A percentile compares a stretch with the other conserved stretches of the same genome.
Evolutionary conservation across 2,329 filamentous ascomycete genomes (phyloP).

Genomic region (Neoascochyta sp.): DNA sequence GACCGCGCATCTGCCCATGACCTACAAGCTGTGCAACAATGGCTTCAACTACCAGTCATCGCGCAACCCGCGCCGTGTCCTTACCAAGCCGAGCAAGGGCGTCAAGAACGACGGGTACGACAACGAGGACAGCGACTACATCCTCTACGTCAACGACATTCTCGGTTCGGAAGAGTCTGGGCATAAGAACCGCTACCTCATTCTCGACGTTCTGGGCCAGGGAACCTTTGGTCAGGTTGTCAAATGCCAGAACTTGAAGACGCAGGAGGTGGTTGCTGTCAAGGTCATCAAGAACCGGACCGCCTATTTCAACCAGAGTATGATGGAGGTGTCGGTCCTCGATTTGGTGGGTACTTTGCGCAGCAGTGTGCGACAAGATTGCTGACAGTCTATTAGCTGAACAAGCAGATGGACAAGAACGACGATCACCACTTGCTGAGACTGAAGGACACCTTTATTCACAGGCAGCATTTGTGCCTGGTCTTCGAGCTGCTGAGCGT

Average conservation of each 20-base stretch:
- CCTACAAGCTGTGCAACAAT: slow-evolving; percentile 97
- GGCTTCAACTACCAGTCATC: slow-evolving; percentile 99
- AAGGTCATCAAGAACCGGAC: slow-evolving; percentile 99
- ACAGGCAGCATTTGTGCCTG: slow-evolving; percentile 91
- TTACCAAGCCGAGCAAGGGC: slow-evolving; percentile 98
- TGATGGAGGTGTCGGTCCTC: slow-evolving; percentile 99
- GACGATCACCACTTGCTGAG: slow-evolving; percentile 95
- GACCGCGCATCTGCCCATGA: slow-evolving; percentile 86
- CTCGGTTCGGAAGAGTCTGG: slow-evolving; percentile 95
- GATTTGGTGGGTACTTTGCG: slow-evolving; percentile 66
- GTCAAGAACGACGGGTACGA: slow-evolving; percentile 98
- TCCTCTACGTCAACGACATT: slow-evolving; percentile 98
- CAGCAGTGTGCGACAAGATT: neutral
- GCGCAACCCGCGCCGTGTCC: slow-evolving; percentile 86
- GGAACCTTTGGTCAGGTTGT: slow-evolving; percentile 98
- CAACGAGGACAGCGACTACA: slow-evolving; percentile 98
- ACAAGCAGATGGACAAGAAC: slow-evolving; percentile 98
- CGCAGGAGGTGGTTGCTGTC: slow-evolving; percentile 95
- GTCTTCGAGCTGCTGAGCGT: slow-evolving; percentile 96
- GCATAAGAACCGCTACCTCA: slow-evolving; percentile 98
- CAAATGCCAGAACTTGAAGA: slow-evolving; percentile 98
- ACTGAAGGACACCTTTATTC: slow-evolving; percentile 96
- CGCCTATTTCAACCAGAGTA: slow-evolving; percentile 99
- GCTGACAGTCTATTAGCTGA: slow-evolving; percentile 59
- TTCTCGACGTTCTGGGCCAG: slow-evolving; percentile 93